A percentile compares a stretch with the other conserved stretches of the same genome.
phyloP scores from a whole-genome alignment of 225 moss, liverwort and hornwort genomes.

The Physcomitrellopsis africana region DNA sequence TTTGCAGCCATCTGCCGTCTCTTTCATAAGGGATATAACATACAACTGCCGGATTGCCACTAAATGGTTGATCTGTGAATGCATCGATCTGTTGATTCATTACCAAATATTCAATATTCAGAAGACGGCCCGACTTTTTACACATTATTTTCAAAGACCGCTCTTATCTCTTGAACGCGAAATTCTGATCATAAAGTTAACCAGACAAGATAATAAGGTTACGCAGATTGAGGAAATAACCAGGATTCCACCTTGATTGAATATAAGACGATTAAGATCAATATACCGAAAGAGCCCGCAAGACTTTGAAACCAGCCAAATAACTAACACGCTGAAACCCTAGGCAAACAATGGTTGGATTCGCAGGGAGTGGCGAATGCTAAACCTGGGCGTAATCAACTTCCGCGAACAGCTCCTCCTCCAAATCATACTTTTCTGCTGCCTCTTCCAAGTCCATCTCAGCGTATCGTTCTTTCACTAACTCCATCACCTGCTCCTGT shows the following conservation, averaged over 20 bases:
- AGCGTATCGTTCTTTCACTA: constrained; percentile 71
- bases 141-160: constrained; percentile 7
- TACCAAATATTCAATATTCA: constrained; percentile 39
- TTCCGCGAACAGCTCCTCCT: constrained; percentile 89
- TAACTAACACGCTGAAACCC: constrained; percentile 19
- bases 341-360: not conserved
- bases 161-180: too few species aligned
- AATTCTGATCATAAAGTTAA: too few species aligned
- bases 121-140: constrained; percentile 25
- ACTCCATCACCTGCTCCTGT: constrained; percentile 36
- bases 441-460: constrained; percentile 95
- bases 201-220: too few species aligned
- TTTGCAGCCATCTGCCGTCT: constrained; percentile 86
- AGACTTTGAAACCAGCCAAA: not conserved
- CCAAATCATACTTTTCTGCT: constrained; percentile 85
- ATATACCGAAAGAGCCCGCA: not conserved
- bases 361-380: not conserved
- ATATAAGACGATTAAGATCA: not conserved
- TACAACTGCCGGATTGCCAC: constrained; percentile 96
- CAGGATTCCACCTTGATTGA: not conserved
- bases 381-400: constrained; percentile 91
- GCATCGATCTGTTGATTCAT: constrained; percentile 77
- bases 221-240: too few species aligned
- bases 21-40: constrained; percentile 93
- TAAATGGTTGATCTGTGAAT: constrained; percentile 83